Conservation (phyloP, 495 filamentous ascomycete genomes). For the Penicillium alfredii region DNA sequence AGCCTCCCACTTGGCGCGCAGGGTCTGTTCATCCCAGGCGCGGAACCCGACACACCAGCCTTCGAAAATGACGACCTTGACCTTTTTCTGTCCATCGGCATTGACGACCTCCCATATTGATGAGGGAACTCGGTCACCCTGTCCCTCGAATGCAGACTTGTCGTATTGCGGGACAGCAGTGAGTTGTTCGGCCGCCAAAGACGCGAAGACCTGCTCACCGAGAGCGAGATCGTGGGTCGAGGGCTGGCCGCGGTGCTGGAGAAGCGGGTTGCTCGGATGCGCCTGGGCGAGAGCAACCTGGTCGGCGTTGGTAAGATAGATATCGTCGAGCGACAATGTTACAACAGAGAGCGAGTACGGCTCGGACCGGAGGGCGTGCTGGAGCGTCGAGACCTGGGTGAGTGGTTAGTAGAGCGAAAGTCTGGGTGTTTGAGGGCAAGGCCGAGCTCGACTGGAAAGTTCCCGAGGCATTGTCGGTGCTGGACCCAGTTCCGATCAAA, state of each 20-base stretch:
- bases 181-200: constrained; percentile 46
- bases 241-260: constrained; percentile 80
- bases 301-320: constrained; percentile 71
- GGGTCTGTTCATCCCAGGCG: constrained; percentile 45
- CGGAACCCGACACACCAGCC: constrained; percentile 92
- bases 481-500: constrained; percentile 10
- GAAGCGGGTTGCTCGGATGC: constrained; percentile 64
- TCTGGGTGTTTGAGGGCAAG: not conserved
- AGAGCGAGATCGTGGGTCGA: constrained; percentile 79
- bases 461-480: constrained; percentile 5
- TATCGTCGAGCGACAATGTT: constrained; percentile 84
- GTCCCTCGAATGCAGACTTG: constrained; percentile 70
- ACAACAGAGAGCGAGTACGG: constrained; percentile 64
- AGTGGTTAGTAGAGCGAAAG: not conserved
- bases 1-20: constrained; percentile 52
- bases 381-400: constrained; percentile 56
- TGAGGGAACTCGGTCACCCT: constrained; percentile 67
- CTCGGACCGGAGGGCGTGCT: constrained; percentile 56
- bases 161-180: constrained; percentile 74
- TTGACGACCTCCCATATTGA: constrained; percentile 60
- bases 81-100: constrained; percentile 38
- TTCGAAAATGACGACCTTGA: constrained; percentile 72
- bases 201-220: constrained; percentile 53
- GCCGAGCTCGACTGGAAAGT: not conserved
- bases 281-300: constrained; percentile 59